These are phyloP conservation scores for Cystobasidiaceae sp. DNA, from an alignment of 1,284 basidiomycete genomes.

Conservation along the genomic window DNA sequence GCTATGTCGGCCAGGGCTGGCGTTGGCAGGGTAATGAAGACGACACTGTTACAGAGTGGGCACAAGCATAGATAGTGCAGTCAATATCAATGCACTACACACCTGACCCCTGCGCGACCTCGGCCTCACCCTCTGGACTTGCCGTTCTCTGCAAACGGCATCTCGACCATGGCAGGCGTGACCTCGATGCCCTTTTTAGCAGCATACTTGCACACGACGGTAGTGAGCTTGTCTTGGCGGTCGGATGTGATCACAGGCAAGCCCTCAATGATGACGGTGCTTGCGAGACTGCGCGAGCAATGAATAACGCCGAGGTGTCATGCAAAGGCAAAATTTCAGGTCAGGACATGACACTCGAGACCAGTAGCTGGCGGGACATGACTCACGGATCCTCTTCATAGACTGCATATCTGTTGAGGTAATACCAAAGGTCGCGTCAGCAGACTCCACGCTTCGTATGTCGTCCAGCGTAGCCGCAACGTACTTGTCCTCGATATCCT, in stretches of 20 bases:
- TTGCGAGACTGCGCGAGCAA: slow-evolving; percentile 47
- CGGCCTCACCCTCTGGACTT: slow-evolving; percentile 45
- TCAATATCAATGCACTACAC: not conserved
- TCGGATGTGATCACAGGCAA: slow-evolving; percentile 47
- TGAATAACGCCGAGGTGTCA: not conserved
- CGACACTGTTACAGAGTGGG: slow-evolving; percentile 57
- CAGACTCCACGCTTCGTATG: slow-evolving; percentile 25
- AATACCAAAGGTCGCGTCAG: not conserved
- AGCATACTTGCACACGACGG: slow-evolving; percentile 48
- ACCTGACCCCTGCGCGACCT: not conserved
- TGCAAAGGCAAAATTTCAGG: slow-evolving; percentile 25
- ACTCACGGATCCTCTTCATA: slow-evolving; percentile 27
- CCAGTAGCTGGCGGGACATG: not conserved
- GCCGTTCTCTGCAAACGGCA: slow-evolving; percentile 46
- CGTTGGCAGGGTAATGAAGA: slow-evolving; percentile 83
- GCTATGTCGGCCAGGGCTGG: slow-evolving; percentile 77
- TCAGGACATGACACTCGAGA: not conserved
- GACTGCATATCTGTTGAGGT: slow-evolving; percentile 19
- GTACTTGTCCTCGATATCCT: slow-evolving; percentile 89
- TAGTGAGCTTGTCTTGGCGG: slow-evolving; percentile 47
- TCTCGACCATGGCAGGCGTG: slow-evolving; percentile 45
- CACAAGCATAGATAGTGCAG: not conserved
- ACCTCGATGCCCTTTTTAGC: slow-evolving; percentile 46
- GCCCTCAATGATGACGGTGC: slow-evolving; percentile 49
- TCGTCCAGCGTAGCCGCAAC: slow-evolving; percentile 41